Percentiles rank a stretch among this genome's conserved stretches.
Evolutionary conservation across 2,329 filamentous ascomycete genomes (phyloP).

Genomic region (Xylaria sp.): DNA sequence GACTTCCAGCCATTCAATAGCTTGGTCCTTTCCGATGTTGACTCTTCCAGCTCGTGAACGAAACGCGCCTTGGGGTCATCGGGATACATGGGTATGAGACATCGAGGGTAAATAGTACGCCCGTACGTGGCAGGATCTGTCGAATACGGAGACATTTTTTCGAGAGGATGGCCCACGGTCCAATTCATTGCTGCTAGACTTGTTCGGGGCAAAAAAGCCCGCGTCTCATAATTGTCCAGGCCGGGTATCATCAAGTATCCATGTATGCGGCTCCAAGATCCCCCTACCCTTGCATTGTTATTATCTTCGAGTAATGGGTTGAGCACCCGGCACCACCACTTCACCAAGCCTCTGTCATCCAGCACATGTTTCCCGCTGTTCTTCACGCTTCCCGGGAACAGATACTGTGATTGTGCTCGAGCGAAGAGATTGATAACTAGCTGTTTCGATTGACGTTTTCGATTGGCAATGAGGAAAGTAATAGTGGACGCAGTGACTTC

Average conservation of each 20-base stretch:
- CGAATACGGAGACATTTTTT: constrained; percentile 63
- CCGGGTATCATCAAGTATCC: constrained; percentile 89
- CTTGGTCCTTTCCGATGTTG: constrained; percentile 57
- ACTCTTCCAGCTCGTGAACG: constrained; percentile 82
- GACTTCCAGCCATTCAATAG: constrained; percentile 76
- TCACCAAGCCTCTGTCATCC: constrained; percentile 85
- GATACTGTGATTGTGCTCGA: constrained; percentile 86
- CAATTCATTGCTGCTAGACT: constrained; percentile 58
- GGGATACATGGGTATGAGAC: constrained; percentile 85
- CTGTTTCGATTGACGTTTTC: constrained; percentile 65
- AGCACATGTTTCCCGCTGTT: constrained; percentile 87
- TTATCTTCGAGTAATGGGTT: constrained; percentile 69
- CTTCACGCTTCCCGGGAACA: constrained; percentile 90
- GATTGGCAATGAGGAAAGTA: constrained; percentile 69
- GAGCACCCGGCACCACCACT: constrained; percentile 92
- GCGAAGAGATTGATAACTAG: constrained; percentile 89
- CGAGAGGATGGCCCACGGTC: constrained; percentile 74
- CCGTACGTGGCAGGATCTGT: constrained; percentile 48
- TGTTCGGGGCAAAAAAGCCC: constrained; percentile 71
- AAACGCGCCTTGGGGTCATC: constrained; percentile 95
- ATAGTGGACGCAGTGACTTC: constrained; percentile 76
- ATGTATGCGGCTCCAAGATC: constrained; percentile 54
- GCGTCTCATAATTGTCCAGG: constrained; percentile 77
- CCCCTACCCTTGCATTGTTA: constrained; percentile 34
- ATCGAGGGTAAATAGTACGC: constrained; percentile 70